phyloP scores from a whole-genome alignment of 495 filamentous ascomycete species.

The Penicillium antarcticum region DNA sequence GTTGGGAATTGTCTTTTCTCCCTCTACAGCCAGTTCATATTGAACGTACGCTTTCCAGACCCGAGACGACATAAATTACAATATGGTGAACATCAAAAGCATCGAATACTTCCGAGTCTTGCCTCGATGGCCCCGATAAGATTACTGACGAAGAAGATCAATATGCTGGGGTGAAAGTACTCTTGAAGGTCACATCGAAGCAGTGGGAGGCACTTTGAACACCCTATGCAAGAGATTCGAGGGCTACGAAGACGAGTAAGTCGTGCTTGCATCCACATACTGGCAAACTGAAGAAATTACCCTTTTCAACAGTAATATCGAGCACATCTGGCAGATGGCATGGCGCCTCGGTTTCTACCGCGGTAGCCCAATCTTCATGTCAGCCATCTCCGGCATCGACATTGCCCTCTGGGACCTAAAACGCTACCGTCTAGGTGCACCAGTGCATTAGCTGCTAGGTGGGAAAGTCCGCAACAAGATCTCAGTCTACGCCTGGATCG shows the following conservation, averaged over 20 bases:
- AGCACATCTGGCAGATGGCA: constrained; percentile 74
- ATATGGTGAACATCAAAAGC: constrained; percentile 63
- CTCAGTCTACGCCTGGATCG: constrained; percentile 84
- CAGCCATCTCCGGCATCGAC: constrained; percentile 73
- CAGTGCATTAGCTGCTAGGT: constrained; percentile 70
- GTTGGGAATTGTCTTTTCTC: neutral
- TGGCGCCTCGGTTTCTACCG: constrained; percentile 76
- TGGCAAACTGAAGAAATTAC: neutral
- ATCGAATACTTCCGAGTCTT: constrained; percentile 75
- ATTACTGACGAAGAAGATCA: constrained; percentile 62
- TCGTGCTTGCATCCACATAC: neutral
- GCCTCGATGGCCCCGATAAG: constrained; percentile 75
- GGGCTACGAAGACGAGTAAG: constrained; percentile 74
- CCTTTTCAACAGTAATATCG: constrained; percentile 59
- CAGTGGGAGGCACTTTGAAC: constrained; percentile 75
- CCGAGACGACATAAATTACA: neutral
- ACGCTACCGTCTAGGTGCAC: constrained; percentile 56
- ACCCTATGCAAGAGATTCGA: constrained; percentile 50
- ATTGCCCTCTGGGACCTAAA: constrained; percentile 85
- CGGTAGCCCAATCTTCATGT: constrained; percentile 81
- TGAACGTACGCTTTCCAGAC: neutral
- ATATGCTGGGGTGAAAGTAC: constrained; percentile 75
- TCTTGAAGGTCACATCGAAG: constrained; percentile 72
- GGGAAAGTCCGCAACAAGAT: constrained; percentile 73
- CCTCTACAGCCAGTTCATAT: too few relatives aligned